Evolutionary conservation across 2,329 filamentous ascomycete species (phyloP), one percentile per base, ranked within the genome.

Genomic region (Apiospora marii): DNA sequence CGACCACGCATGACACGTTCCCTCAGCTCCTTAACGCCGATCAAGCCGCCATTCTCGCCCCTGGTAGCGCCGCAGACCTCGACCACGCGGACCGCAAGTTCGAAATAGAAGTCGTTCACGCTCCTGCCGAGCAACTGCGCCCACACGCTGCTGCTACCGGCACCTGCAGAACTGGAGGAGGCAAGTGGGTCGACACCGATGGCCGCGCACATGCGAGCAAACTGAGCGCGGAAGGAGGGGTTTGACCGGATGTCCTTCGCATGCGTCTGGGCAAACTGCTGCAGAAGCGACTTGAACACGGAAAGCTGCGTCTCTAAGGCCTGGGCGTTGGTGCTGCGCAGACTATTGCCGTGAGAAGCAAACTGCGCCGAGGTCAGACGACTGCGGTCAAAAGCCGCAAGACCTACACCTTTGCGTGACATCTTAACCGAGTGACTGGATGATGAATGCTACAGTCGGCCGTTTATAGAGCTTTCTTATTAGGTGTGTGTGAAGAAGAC

Each of bases 31-130:
- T 89, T 86, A 24, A 98, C 89, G 14, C 93, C 93, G 70, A 99
- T 94, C 78, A 99, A 86, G 0, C 96, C 96, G 8, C 96, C 96
- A 81, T 99, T 99, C 83, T 98, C 96, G 4, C 90, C 90, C 70
- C 96, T 88, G 64, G 95, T 98, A 70, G 92, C 91, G 7, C 94
- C 88, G 81, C 96, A 99, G 10, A 98, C 91, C 82, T 98, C 96
- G 7, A 99, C 96, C 0, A 98, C 93, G 69, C 94, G 89, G n/a
- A 98, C 96, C 1, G 95, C 96, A 67, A 99, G 90, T 85, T 97
- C 96, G 82, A 98, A 98, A 85, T 98, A 99, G 81, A 99, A 99
- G 82, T 99, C 96, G 81, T 98, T 97, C 77, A 99, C 95, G 78
- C 92, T 95, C 73, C 93, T 91, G 43, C 96, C 96, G 27, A 98